Percentiles rank a stretch among this genome's conserved stretches.
phyloP scores from a whole-genome alignment of 176 grass and related monocot genomes.

The sorghum (Sorghum bicolor) region DNA sequence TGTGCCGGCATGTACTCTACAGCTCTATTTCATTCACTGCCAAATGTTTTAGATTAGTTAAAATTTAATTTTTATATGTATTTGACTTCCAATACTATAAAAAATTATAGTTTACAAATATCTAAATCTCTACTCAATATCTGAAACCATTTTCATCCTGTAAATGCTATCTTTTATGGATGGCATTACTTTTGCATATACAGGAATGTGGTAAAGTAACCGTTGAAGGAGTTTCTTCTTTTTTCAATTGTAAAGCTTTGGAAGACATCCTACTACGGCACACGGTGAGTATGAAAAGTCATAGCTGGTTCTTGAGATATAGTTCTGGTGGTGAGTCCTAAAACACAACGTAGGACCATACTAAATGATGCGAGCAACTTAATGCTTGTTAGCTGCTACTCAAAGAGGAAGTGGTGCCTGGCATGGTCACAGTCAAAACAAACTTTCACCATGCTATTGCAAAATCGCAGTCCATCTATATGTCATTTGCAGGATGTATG shows the following conservation, averaged over 20 bases:
- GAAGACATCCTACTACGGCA: slow-evolving; percentile 79
- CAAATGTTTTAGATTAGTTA: neutral
- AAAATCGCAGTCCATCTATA: neutral
- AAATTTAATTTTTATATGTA: neutral
- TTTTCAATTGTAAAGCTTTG: slow-evolving; percentile 71
- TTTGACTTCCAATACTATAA: neutral
- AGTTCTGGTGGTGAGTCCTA: neutral
- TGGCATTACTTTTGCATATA: neutral
- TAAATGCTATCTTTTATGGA: neutral
- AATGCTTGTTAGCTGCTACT: neutral
- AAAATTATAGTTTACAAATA: neutral
- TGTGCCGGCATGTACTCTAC: neutral
- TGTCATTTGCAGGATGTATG: neutral
- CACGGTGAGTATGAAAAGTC: slow-evolving; percentile 51
- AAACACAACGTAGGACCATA: neutral
- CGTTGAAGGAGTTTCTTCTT: slow-evolving; percentile 59
- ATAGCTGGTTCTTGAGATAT: neutral
- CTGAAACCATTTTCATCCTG: neutral
- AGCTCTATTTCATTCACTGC: neutral
- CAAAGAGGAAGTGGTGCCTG: neutral
- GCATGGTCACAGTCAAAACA: neutral
- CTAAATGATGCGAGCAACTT: neutral
- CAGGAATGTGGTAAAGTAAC: slow-evolving; percentile 87
- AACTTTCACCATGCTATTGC: neutral
- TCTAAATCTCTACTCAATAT: neutral